Percentiles rank a stretch among this genome's conserved stretches.
Conservation (phyloP, 2,329 filamentous ascomycete genomes). For the Uncinocarpus reesii region DNA sequence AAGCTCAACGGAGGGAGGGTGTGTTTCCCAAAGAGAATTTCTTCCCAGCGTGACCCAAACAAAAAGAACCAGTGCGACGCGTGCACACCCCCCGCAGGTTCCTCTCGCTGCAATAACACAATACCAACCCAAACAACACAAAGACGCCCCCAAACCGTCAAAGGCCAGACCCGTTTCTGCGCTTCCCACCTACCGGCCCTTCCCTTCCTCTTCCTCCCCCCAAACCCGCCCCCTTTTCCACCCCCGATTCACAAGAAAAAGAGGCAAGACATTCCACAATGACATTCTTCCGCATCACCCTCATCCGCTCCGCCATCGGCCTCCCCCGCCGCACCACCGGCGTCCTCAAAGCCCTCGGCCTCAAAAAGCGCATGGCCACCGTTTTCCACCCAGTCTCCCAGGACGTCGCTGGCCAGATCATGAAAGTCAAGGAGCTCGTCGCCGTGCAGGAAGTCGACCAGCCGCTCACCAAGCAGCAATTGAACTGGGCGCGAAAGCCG, state of each 20-base stretch:
- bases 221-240: neutral
- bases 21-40: neutral
- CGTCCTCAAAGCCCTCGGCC: conserved; percentile 73
- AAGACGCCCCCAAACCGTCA: neutral
- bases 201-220: neutral
- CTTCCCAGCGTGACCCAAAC: neutral
- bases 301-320: conserved; percentile 81
- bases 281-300: conserved; percentile 82
- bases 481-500: conserved; percentile 61
- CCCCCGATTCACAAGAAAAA: too few species aligned
- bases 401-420: conserved; percentile 77
- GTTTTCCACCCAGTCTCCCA: conserved; percentile 80
- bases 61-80: neutral
- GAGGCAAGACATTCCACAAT: conserved; percentile 35
- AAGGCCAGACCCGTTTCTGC: neutral
- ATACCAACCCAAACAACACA: neutral
- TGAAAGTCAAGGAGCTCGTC: conserved; percentile 89
- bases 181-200: neutral
- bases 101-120: neutral
- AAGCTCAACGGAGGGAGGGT: too few species aligned
- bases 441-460: conserved; percentile 65
- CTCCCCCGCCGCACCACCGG: conserved; percentile 69
- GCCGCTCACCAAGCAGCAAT: conserved; percentile 54
- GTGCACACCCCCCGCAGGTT: neutral
- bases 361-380: conserved; percentile 72